Conservation (phyloP, 768 basidiomycete species). For the Candolleomyces efflorescens region DNA sequence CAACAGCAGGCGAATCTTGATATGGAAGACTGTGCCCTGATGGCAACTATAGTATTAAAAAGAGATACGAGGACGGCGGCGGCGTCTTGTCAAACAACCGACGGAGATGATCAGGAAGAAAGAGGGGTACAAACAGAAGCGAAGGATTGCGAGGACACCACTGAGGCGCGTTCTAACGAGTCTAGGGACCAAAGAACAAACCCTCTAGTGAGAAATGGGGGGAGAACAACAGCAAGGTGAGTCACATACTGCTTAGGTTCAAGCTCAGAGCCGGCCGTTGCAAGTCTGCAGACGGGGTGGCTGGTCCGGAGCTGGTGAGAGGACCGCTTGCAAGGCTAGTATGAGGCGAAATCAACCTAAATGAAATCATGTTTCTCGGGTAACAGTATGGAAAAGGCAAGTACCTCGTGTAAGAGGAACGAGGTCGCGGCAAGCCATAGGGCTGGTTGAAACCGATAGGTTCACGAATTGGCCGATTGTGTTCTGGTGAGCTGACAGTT, state of each 20-base stretch:
- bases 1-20: background rate
- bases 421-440: background rate
- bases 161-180: no score
- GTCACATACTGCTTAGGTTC: background rate
- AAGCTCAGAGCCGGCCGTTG: background rate
- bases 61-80: background rate
- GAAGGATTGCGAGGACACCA: no score
- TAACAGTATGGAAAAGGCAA: background rate
- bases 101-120: background rate
- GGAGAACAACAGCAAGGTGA: background rate
- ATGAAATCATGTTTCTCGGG: no score
- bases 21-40: background rate
- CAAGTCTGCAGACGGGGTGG: background rate
- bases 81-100: background rate
- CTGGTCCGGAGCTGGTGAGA: no score
- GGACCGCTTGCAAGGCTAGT: no score
- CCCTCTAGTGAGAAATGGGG: background rate
- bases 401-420: background rate
- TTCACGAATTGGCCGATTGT: background rate
- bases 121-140: background rate
- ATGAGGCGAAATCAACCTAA: no score
- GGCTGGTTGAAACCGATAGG: background rate
- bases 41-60: background rate
- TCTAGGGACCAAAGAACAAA: no score
- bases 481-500: slow-evolving; percentile 1